Evolutionary conservation across 345 rosid genomes (phyloP).

Genomic region (Cardiospermum halicacabum): DNA sequence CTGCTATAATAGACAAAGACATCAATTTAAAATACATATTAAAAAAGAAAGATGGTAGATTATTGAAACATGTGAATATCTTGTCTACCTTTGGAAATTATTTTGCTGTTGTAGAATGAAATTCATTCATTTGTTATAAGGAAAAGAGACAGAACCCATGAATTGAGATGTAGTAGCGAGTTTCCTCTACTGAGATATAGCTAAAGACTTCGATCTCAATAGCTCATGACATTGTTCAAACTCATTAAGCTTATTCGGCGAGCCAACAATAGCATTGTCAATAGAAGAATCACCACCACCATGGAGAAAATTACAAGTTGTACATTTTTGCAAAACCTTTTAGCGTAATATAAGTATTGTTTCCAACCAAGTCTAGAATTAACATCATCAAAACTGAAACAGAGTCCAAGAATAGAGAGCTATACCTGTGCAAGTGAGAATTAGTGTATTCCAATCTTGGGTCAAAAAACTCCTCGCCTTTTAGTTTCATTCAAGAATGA

Average conservation of each 20-base stretch:
- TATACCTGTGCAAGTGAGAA: constrained; percentile 31
- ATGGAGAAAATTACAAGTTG: constrained; percentile 57
- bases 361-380: constrained; percentile 52
- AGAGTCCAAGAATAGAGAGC: constrained; percentile 45
- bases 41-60: no score
- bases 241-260: constrained; percentile 40
- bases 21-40: no score
- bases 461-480: constrained; percentile 27
- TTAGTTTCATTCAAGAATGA: constrained; percentile 48
- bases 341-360: constrained; percentile 55
- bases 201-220: constrained; percentile 41
- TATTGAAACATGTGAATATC: not conserved
- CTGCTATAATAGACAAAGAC: constrained; percentile 19
- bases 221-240: constrained; percentile 50
- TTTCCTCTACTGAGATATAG: constrained; percentile 34
- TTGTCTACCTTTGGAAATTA: constrained; percentile 43
- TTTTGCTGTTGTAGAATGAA: constrained; percentile 45
- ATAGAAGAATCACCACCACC: constrained; percentile 30
- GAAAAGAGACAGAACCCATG: constrained; percentile 35
- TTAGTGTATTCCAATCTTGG: constrained; percentile 23
- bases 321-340: constrained; percentile 66
- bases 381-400: constrained; percentile 39
- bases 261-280: constrained; percentile 29
- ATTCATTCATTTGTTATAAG: constrained; percentile 44
- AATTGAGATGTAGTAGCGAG: constrained; percentile 41